These are phyloP conservation scores for Suillus decipiens DNA, from an alignment of 768 basidiomycete species.

Conservation along the genomic window DNA sequence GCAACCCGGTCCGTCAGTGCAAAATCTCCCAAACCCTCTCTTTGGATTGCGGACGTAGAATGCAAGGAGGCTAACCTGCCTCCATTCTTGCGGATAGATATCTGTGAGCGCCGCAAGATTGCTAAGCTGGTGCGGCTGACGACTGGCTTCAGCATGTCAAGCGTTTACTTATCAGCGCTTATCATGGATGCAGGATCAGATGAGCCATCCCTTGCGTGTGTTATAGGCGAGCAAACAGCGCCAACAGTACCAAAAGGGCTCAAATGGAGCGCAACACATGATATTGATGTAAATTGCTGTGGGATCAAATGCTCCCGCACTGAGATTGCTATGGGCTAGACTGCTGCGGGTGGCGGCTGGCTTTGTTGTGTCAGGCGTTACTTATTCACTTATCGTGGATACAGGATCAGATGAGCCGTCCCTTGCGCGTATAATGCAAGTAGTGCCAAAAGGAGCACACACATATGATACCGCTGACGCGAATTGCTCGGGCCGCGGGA, in stretches of 20 bases:
- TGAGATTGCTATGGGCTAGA: neutral
- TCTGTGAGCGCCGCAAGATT: neutral
- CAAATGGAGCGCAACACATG: too few species aligned
- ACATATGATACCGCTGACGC: too few species aligned
- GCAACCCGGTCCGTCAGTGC: slow-evolving; percentile 27
- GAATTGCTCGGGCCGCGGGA: too few species aligned
- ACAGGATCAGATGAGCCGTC: too few species aligned
- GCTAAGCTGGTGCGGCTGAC: too few species aligned
- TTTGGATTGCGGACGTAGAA: neutral
- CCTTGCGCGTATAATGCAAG: neutral
- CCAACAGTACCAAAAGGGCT: neutral
- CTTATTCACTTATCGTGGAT: neutral
- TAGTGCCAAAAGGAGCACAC: neutral
- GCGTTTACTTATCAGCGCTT: neutral
- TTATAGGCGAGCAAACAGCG: neutral
- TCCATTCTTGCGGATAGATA: neutral
- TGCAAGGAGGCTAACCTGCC: neutral
- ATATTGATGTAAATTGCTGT: too few species aligned
- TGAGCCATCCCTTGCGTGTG: neutral
- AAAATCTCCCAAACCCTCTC: slow-evolving; percentile 37
- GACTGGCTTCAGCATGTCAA: neutral
- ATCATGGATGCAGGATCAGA: neutral
- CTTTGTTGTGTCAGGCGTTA: neutral
- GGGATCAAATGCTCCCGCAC: too few species aligned
- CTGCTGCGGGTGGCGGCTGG: neutral